Evolutionary conservation across 2,329 filamentous ascomycete species (phyloP), one percentile per base, ranked within the genome.

Genomic region (Aquanectria penicillioides): DNA sequence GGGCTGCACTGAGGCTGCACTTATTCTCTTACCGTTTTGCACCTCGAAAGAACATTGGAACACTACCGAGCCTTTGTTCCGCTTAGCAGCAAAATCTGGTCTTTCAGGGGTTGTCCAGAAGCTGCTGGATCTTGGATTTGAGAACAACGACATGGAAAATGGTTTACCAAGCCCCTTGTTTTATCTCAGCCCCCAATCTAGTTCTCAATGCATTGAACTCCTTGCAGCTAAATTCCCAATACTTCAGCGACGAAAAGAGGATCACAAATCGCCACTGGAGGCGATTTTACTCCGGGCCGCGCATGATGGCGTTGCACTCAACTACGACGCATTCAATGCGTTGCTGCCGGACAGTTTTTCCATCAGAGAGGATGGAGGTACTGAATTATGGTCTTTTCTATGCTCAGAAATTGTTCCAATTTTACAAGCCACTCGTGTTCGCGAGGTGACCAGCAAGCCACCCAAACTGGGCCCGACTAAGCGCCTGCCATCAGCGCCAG

Each of bases 251-350:
- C 40, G 54, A 1, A 25, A 38, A 15, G 1, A 25, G 3, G 51
- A 56, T 8, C 15, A 12, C 3, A 29, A 11, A 20, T 40, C 25
- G 2, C 57, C 57, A 4, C 12, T 51, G 1, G 46, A 59, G 22
- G 12, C 8, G 4, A 18, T 50, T 8, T 15, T 46, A 6, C 13
- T 31, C 11, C 26, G 13, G 5, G 20, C 20, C 15, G 20, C 23
- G 13, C 5, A 9, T 1, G n/a, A 2, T 0, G 2, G 15, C 6
- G 6, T 4, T 1, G 13, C 1, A 4, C 3, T 25, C 25, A n/a
- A 25, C 1, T 3, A 4, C n/a, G 11, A 29, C 6, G 13, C n/a
- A 7, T 33, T 37, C 1, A 10, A 10, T 23, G 25, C 20, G 4
- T 20, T 57, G 11, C 11, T 52, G 2, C 29, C 54, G 2, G 15